Base-by-base conservation (phyloP, 225 moss, liverwort and hornwort genomes). In the Thuidium tamariscinum region DNA sequence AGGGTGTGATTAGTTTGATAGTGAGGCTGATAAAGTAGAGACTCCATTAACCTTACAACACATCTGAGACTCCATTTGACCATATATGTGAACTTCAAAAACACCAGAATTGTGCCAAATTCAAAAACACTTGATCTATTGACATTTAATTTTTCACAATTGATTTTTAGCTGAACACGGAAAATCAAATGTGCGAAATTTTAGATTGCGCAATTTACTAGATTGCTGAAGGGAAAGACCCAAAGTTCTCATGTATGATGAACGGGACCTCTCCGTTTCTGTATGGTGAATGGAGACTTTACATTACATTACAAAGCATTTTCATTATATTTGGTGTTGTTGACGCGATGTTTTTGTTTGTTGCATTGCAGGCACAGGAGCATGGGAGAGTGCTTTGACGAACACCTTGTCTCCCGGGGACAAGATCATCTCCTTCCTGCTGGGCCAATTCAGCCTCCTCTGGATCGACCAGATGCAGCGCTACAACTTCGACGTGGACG, bases 401-500 rank as follows among this genome's bases (percentile, higher is more conserved):
- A 98, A 98, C 85, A 96, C 96, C 32, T 91, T 98, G 42, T 98
- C 97, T 2, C 97, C 97, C 3, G 95, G 97, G 22, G 97, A 98
- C 88, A 98, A 95, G 62, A 92, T 98, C 36, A 92, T 98, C 62
- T 95, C 97, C 42, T 98, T 95, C 87, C 83, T 71, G 21, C 86
- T 96, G 22, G 97, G 97, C 34, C 97, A 98, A 70, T 98, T 98
- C 90, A 95, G 96, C 57, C 92, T 98, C 8, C 88, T 98, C 79
- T 98, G 97, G 97, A 94, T 98, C 48, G 95, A 98, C 86, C 95
- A 95, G 88, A 96, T 96, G 95, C 91, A 95, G 87, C 96, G 97
- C 6, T 92, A 95, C 80, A 95, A 93, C 84, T 98, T 95, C 83
- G 93, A 98, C 56, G 97, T 98, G 77, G 97, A 98, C 82, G 95